These are phyloP conservation scores for Exophiala xenobiotica DNA, from an alignment of 2,329 filamentous ascomycete genomes.

Conservation along the genomic window DNA sequence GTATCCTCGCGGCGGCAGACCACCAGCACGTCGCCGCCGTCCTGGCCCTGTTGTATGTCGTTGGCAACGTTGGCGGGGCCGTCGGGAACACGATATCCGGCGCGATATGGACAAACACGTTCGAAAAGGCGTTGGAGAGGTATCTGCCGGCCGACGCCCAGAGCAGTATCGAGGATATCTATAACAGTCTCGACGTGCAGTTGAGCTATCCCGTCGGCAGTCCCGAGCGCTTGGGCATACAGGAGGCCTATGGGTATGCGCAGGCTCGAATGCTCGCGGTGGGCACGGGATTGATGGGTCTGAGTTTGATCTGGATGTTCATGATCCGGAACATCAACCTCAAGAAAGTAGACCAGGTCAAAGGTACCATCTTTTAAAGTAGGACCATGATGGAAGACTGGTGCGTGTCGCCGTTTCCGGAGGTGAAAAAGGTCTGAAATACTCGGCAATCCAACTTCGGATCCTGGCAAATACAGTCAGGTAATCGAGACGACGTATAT, in stretches of 20 bases:
- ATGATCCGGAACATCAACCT: slow-evolving; percentile 54
- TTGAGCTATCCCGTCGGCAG: slow-evolving; percentile 52
- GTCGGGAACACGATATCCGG: slow-evolving; percentile 61
- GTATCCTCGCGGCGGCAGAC: slow-evolving; percentile 58
- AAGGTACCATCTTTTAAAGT: slow-evolving; percentile 52
- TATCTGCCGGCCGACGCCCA: slow-evolving; percentile 47
- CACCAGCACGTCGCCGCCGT: slow-evolving; percentile 62
- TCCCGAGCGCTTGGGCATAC: slow-evolving; percentile 56
- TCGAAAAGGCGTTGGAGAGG: slow-evolving; percentile 51
- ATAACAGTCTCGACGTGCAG: slow-evolving; percentile 50
- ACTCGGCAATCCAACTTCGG: too few species aligned
- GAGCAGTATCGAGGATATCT: slow-evolving; percentile 43
- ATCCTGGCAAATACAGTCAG: too few species aligned
- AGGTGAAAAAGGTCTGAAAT: too few species aligned
- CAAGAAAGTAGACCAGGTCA: slow-evolving; percentile 50
- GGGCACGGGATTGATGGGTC: slow-evolving; percentile 45
- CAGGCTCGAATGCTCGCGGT: slow-evolving; percentile 55
- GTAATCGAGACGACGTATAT: too few species aligned
- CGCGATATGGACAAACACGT: slow-evolving; percentile 64
- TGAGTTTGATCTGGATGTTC: slow-evolving; percentile 46
- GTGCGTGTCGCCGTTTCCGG: too few species aligned
- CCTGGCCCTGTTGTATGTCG: slow-evolving; percentile 61
- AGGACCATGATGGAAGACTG: too few species aligned
- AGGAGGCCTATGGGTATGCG: slow-evolving; percentile 58
- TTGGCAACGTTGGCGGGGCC: slow-evolving; percentile 60